Base-by-base conservation (phyloP, 139 green algal genomes). In the Haematococcus sp. region DNA sequence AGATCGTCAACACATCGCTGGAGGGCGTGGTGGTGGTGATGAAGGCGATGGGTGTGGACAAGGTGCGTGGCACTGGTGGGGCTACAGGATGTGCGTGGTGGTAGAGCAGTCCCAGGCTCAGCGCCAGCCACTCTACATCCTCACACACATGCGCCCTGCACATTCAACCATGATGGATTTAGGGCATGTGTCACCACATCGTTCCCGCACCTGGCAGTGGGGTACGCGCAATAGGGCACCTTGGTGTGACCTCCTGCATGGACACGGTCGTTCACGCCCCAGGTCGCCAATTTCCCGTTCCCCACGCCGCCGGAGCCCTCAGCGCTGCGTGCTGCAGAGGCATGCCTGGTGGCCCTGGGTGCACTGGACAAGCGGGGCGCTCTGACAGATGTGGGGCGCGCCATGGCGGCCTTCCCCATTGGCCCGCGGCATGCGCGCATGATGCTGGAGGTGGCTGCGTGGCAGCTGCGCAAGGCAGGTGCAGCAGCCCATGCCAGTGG, bases 41-140 rank as follows among this genome's bases (percentile, higher is more conserved):
- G 82, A 97, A 97, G 78, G 82, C 87, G 25, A 91, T 99, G 88
- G 94, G 91, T 25, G 91, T 99, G 23, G 89, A 98, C 67, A 94
- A 92, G 84, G 90, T 95, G 56, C 19, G 70, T 15, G 27, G 32
- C 25, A 16, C 31, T n/a, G 31, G 3, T n/a, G n/a, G 13, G 59
- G 27, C 28, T 35, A 4, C 16, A 9, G 27, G 27, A 15, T 23
- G 59, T 40, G 28, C 56, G 56, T 64, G 56, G 9, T 28, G 56
- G 56, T 28, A n/a, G n/a, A n/a, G n/a, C n/a, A n/a, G n/a, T n/a
- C n/a, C n/a, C n/a, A n/a, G n/a, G 46, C 22, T 59, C 51, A 59
- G 23, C 23, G 1, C 22, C 22, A 25, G 25, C 19, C 43, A n/a
- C 16, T 22, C 2, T 31, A 51, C 27, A 35, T 32, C 7, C 32